Base-by-base conservation (phyloP, 2,329 filamentous ascomycete genomes). In the Aspergillus tanneri region DNA sequence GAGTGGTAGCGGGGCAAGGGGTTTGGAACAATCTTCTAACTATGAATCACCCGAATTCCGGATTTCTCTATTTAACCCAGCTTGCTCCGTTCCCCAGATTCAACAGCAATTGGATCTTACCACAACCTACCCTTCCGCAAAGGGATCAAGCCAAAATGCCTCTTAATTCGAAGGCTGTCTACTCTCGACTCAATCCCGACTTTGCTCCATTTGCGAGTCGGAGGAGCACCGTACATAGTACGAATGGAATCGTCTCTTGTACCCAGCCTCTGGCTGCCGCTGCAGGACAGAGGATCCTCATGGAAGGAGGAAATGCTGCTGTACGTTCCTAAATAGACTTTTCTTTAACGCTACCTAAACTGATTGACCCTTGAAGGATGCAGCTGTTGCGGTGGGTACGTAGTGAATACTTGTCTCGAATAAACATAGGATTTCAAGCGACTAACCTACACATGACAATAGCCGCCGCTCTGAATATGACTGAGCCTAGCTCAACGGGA, bases 401-500 rank as follows among this genome's bases (percentile, higher is more conserved):
- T 73, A 43, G 11, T 22, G 30, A 24, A 18, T 37, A 28, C 1
- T 24, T 23, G 36, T n/a, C 4, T 8, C 9, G 7, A n/a, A 37
- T 8, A 21, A 18, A 12, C 21, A 39, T 5, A 5, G 28, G 14
- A 28, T 28, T 53, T 59, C 40, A 59, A 54, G 5, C 7, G 2
- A 12, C 24, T 14, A n/a, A 36, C 42, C 41, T 35, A 43, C 36
- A 89, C n/a, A n/a, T n/a, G n/a, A n/a, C n/a, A n/a, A n/a, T n/a
- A n/a, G 92, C 93, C 36, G 93, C 93, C 24, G 90, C 85, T 4
- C 77, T 99, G 47, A 97, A 96, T 71, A 82, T 97, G 65, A 96
- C 92, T 0, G 93, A 99, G 66, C 93, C 93, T 6, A 84, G 85
- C 50, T 93, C 88, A 5, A 97, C 93, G 0, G 93, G 93, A 32